Base-by-base conservation (phyloP, 306 rosid species). In the Vachellia collinsii region DNA sequence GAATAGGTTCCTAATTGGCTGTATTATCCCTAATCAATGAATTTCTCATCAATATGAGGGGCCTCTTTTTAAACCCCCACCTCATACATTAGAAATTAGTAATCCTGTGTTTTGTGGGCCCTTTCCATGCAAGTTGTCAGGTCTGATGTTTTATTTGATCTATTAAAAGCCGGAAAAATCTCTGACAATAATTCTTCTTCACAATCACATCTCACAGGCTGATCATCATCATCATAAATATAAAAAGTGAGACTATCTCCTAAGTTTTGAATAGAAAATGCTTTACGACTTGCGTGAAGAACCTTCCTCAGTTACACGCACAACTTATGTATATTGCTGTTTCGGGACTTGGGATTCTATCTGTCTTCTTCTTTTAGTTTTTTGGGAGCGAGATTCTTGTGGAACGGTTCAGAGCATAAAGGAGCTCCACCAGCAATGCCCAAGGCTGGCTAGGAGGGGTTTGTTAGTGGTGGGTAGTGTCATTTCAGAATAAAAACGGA, bases 241-340 rank as follows among this genome's bases (percentile, higher is more conserved):
- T 29, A 29, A 29, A 78, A 68, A 69, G 19, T 10, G 37, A 70
- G 11, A 11, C 75, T 59, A 80, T 51, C 77, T 67, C 67, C 70
- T 25, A 53, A 70, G 39, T 51, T 82, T 75, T 68, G 76, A 38
- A 61, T 74, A 62, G 13, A 56, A 29, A 29, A 56, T 3, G 63
- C 63, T 56, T 56, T 56, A 65, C 59, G 75, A 77, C 85, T 81
- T 81, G 87, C 77, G 86, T 65, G 69, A 63, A 87, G 87, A 84
- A 87, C 84, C 87, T 87, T 83, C 87, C 86, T 75, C 47, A 84
- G 70, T 83, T 81, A 63, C 74, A 68, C 77, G 82, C 71, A 77
- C 77, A 6, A 7, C 19, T 68, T 22, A 72, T 77, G 65, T 65
- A 74, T 39, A 22, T 81, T 81, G 7, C 78, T 78, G 59, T 67